Evolutionary conservation across 2,329 filamentous ascomycete genomes (phyloP).

Genomic region (Hypocreales sp.): DNA sequence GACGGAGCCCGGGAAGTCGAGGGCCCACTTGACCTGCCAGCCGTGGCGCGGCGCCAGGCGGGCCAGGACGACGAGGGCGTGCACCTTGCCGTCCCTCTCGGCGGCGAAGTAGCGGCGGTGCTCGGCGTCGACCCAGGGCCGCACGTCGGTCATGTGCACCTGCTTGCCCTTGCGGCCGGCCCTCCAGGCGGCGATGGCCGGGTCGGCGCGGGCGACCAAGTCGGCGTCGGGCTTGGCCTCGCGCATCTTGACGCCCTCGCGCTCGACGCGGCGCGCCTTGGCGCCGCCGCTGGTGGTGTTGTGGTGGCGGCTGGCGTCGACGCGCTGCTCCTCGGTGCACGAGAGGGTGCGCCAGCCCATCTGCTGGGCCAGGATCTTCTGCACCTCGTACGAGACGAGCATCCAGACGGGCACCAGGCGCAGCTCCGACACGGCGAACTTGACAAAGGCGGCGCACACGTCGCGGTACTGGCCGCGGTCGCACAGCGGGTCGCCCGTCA

Average conservation of each 20-base stretch:
- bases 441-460: slow-evolving; percentile 59
- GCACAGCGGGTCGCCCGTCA: slow-evolving; percentile 78
- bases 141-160: slow-evolving; percentile 80
- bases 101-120: slow-evolving; percentile 82
- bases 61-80: slow-evolving; percentile 66
- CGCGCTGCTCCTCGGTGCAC: slow-evolving; percentile 76
- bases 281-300: slow-evolving; percentile 40
- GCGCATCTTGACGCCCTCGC: slow-evolving; percentile 68
- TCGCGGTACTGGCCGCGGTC: slow-evolving; percentile 60
- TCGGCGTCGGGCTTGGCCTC: slow-evolving; percentile 57
- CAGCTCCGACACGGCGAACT: slow-evolving; percentile 54
- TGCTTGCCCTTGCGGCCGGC: slow-evolving; percentile 65
- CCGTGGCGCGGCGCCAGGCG: slow-evolving; percentile 69
- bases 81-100: slow-evolving; percentile 56
- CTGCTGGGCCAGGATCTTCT: slow-evolving; percentile 65
- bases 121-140: slow-evolving; percentile 69
- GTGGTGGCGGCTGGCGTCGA: slow-evolving; percentile 60
- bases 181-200: slow-evolving; percentile 67
- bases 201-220: slow-evolving; percentile 53
- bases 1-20: slow-evolving; percentile 81
- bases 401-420: slow-evolving; percentile 75
- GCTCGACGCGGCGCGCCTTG: slow-evolving; percentile 69
- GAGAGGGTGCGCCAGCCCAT: slow-evolving; percentile 81
- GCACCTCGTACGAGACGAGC: slow-evolving; percentile 62
- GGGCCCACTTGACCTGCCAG: slow-evolving; percentile 92